Conservation (phyloP, 306 rosid genomes). For the Fragaria iinumae region DNA sequence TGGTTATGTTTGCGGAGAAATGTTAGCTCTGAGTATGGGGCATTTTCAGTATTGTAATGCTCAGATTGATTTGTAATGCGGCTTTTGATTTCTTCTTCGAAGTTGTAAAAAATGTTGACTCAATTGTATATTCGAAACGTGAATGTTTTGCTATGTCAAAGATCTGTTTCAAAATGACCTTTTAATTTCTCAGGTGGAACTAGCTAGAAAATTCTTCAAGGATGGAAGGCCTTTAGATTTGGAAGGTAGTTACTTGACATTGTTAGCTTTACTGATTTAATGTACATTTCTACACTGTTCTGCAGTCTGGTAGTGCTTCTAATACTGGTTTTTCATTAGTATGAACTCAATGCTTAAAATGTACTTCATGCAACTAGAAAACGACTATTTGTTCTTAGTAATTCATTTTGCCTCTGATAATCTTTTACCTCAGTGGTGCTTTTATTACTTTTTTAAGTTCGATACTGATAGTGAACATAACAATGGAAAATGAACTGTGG, state of each 20-base stretch:
- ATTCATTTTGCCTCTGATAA: neutral
- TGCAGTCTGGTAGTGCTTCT: neutral
- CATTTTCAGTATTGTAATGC: neutral
- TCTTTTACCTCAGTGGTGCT: neutral
- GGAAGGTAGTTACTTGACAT: constrained; percentile 54
- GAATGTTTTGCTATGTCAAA: neutral
- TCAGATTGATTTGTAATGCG: neutral
- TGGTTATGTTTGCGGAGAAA: neutral
- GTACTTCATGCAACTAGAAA: neutral
- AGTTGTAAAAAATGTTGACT: neutral
- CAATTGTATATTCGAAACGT: neutral
- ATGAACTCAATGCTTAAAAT: neutral
- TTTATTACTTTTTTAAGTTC: neutral
- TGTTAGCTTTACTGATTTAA: neutral
- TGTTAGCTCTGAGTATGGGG: neutral
- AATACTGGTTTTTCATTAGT: neutral
- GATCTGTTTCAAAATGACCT: constrained; percentile 15
- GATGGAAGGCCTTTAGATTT: constrained; percentile 82
- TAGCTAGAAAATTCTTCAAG: constrained; percentile 70
- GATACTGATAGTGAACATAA: neutral
- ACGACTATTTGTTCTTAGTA: neutral
- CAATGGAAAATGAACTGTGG: neutral
- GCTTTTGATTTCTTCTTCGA: neutral
- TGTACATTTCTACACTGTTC: neutral
- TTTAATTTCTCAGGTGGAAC: constrained; percentile 64